Evolutionary conservation across 495 filamentous ascomycete species (phyloP).

Genomic region (Xylaria flabelliformis): DNA sequence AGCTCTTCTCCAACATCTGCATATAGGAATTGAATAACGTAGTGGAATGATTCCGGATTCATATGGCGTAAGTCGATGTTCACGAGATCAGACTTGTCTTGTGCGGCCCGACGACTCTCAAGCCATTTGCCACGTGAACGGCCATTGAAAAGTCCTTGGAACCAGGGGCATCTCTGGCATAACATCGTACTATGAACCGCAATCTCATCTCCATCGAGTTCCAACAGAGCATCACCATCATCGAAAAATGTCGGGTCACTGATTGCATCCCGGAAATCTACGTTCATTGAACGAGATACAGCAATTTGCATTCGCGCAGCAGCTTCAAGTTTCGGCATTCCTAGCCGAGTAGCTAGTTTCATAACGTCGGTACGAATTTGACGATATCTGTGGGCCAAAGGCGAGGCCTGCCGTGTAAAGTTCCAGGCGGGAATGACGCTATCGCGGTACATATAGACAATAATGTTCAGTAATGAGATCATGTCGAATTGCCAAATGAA

Average conservation of each 20-base stretch:
- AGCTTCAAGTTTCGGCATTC: constrained; percentile 71
- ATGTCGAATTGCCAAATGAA: constrained; percentile 72
- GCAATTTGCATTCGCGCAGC: constrained; percentile 75
- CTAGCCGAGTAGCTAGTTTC: constrained; percentile 72
- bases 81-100: constrained; percentile 58
- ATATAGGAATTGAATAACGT: constrained; percentile 84
- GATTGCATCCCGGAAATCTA: constrained; percentile 71
- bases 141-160: constrained; percentile 85
- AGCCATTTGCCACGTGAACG: constrained; percentile 86
- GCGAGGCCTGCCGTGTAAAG: constrained; percentile 64
- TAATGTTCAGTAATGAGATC: constrained; percentile 76
- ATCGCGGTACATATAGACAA: constrained; percentile 83
- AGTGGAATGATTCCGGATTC: constrained; percentile 69
- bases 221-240: constrained; percentile 75
- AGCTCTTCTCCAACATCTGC: constrained; percentile 80
- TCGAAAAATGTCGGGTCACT: constrained; percentile 72
- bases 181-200: constrained; percentile 77
- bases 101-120: constrained; percentile 62
- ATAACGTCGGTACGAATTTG: constrained; percentile 83
- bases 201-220: constrained; percentile 71
- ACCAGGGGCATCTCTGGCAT: constrained; percentile 89
- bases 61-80: constrained; percentile 86
- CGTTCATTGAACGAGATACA: constrained; percentile 65
- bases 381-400: constrained; percentile 71
- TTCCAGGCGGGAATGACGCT: constrained; percentile 85